A percentile compares a stretch with the other conserved stretches of the same genome.
phyloP scores from a whole-genome alignment of 305 asterid genomes.

The Fraxinus floribunda region DNA sequence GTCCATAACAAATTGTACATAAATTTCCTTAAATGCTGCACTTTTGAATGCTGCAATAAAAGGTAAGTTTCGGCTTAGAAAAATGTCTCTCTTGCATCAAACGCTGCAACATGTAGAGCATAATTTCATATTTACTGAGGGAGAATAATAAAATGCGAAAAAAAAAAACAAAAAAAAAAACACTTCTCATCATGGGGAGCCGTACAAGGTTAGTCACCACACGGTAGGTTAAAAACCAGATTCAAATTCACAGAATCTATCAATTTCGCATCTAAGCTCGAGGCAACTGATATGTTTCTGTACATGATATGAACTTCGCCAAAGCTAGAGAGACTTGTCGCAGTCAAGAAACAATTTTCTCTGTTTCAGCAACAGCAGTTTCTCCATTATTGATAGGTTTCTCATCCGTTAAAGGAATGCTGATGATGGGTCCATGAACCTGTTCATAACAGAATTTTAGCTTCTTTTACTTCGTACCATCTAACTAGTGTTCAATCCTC shows the following conservation, averaged over 20 bases:
- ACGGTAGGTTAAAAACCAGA: not conserved
- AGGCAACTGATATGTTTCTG: constrained; percentile 16
- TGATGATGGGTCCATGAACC: constrained; percentile 42
- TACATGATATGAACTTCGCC: constrained; percentile 11
- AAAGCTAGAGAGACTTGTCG: not conserved
- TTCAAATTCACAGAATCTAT: not conserved
- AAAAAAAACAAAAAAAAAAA: too few species aligned
- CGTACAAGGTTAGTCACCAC: not conserved
- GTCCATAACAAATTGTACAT: not conserved
- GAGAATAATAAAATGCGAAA: not conserved
- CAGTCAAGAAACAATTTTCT: constrained; percentile 18
- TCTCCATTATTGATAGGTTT: constrained; percentile 32
- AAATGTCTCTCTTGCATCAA: not conserved
- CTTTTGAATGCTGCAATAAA: not conserved
- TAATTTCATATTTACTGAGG: not conserved
- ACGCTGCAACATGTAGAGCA: not conserved
- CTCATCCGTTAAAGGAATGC: constrained; percentile 35
- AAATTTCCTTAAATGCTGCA: not conserved
- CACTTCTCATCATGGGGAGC: constrained; percentile 1
- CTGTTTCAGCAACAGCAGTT: constrained; percentile 19
- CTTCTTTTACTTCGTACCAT: not conserved
- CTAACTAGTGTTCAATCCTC: not conserved
- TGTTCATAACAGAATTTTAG: constrained; percentile 27
- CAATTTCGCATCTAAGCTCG: constrained; percentile 1
- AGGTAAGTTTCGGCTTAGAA: not conserved